Evolutionary conservation across 169 alveolate species (phyloP), one percentile per base, ranked within the genome.

Genomic region (Plasmodium chabaudi): DNA sequence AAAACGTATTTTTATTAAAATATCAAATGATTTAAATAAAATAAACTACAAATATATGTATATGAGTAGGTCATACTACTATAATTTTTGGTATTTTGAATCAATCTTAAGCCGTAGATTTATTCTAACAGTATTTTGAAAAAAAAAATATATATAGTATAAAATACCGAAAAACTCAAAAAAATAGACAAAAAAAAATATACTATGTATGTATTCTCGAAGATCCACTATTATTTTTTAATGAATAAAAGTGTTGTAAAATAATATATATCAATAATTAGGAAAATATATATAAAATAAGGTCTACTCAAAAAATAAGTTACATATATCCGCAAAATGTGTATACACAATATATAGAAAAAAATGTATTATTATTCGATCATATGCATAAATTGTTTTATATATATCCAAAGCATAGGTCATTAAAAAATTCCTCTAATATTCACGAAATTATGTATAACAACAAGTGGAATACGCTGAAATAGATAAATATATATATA

Each of bases 111-210:
- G 19, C 19, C 21, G 7, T 72, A 72, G 72, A 72, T 72, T 72
- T 72, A 72, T 57, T 57, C 87, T 72, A 72, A 7, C 17, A 9
- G 17, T 59, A 39, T 72, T 56, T 72, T 72, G 25, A 72, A 21
- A 70, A 72, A 72, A 72, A 72, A 34, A 13, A 72, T 53, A 39
- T 53, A 39, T 27, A 25, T 53, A 27, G 53, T 47, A 44, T 57
- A 72, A 63, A 64, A 25, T 12, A 46, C 5, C 39, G 21, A 25
- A 2, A 57, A 72, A 55, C 72, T 34, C 44, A 56, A 72, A 72
- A 72, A 72, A 46, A 47, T 39, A 17, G 46, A 68, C 39, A 68
- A 68, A 70, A 70, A 70, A 70, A 70, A 72, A 72, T 39, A 12
- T 9, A 25, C 34, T 23, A 39, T 64, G 57, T 23, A 57, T 13